Evolutionary conservation across 805 yeast genomes (phyloP), one percentile per base, ranked within the genome.

Genomic region (Priceomyces haplophilus): DNA sequence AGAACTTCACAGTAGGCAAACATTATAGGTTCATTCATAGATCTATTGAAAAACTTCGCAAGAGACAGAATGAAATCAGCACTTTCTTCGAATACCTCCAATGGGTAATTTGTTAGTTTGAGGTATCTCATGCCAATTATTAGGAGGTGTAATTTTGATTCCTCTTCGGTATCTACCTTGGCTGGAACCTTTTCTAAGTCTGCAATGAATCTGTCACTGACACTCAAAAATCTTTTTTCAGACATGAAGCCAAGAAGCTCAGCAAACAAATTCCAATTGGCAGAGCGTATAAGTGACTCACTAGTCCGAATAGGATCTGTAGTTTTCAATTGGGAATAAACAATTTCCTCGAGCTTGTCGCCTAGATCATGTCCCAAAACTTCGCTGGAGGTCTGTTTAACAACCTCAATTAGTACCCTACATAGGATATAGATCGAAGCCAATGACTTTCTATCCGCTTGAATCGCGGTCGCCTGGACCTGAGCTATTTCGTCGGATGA

Each of bases 251-350:
- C 99, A 32, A 95, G 64, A 5, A 93, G 69, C 47, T 85, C 86
- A 0, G 98, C 95, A 61, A 93, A 83, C 27, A 90, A 73, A 54
- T 86, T 84, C 98, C 98, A 93, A 59, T 93, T 93, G 0, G 97
- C 88, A 6, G 93, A 82, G 44, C 96, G 77, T 2, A 91, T 87
- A 18, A 82, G 68, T 35, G 88, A 82, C 43, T 69, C 73, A 38
- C 70, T 61, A 1, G 73, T 67, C 2, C 83, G 75, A 5, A 86
- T 76, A 0, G 97, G 96, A 55, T 93, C 97, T 1, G 96, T 88
- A 2, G 90, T 81, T 50, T 86, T 80, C 42, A 93, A 67, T 61
- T 93, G 97, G 12, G 88, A 82, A 67, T 88, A 93, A 21, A 91
- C 95, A 40, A 90, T 90, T 52, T 93, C 98, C 61, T 93, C 98